Evolutionary conservation across 192 early-diverging fungal genomes (phyloP).

Genomic region (Lobosporangium transversale): DNA sequence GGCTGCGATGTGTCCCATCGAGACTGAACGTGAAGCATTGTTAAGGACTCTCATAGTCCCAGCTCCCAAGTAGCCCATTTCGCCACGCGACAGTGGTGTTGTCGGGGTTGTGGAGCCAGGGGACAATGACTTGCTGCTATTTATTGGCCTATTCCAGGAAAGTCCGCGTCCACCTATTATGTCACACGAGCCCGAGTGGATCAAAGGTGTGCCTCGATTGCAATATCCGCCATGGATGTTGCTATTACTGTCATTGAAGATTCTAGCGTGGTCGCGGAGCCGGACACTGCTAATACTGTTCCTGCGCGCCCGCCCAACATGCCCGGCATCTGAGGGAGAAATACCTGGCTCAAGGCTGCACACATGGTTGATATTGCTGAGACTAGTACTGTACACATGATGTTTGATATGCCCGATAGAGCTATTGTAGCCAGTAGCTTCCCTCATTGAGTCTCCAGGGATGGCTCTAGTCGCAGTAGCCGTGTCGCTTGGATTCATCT

Average conservation of each 20-base stretch:
- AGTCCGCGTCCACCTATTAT: not conserved
- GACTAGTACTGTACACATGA: not conserved
- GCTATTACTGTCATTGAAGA: slow-evolving; percentile 22
- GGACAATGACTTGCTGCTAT: slow-evolving; percentile 6
- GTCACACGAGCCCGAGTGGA: slow-evolving; percentile 6
- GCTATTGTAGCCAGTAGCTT: not conserved
- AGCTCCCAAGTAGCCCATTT: slow-evolving; percentile 34
- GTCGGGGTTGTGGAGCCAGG: slow-evolving; percentile 10
- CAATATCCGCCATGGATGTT: slow-evolving; percentile 13
- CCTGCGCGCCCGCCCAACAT: not conserved
- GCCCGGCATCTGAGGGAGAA: not conserved
- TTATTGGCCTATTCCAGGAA: not conserved
- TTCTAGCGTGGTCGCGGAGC: slow-evolving; percentile 33
- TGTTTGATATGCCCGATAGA: not conserved
- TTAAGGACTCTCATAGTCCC: slow-evolving; percentile 26
- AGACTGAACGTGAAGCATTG: slow-evolving; percentile 16
- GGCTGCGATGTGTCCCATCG: slow-evolving; percentile 28
- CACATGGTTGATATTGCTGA: not conserved
- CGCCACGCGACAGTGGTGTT: slow-evolving; percentile 21
- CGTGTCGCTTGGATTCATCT: no score
- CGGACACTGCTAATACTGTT: not conserved
- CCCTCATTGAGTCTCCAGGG: not conserved
- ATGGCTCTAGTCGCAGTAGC: not conserved
- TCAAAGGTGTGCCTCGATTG: slow-evolving; percentile 11
- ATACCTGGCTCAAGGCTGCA: not conserved